Evolutionary conservation across 192 early-diverging fungal species (phyloP).

Genomic region (Dimargaris cristalligena): DNA sequence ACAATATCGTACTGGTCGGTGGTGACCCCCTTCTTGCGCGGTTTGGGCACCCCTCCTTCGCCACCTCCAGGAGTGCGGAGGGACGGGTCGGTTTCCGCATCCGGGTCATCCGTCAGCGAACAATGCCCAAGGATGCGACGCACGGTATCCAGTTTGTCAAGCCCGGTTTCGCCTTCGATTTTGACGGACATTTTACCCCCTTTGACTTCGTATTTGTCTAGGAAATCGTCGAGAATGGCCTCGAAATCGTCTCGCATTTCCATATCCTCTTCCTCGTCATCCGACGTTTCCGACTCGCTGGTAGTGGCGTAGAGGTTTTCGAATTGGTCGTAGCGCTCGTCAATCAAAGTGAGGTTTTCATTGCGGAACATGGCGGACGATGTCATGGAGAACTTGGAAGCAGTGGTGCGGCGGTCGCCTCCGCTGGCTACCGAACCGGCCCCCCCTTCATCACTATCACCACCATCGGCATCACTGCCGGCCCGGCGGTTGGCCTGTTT

Average conservation of each 20-base stretch:
- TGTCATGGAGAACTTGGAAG: slow-evolving; percentile 68
- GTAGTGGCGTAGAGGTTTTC: slow-evolving; percentile 25
- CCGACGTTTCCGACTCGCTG: slow-evolving; percentile 35
- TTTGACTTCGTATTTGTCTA: slow-evolving; percentile 59
- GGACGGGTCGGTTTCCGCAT: no score
- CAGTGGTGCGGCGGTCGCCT: slow-evolving; percentile 24
- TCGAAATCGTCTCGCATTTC: slow-evolving; percentile 56
- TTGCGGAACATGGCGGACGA: slow-evolving; percentile 90
- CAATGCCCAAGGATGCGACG: slow-evolving; percentile 32
- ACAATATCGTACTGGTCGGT: slow-evolving; percentile 25
- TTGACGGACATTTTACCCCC: slow-evolving; percentile 47
- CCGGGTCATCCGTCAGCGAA: slow-evolving; percentile 15
- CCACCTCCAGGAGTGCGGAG: no score
- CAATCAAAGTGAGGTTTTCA: slow-evolving; percentile 70
- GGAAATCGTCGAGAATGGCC: slow-evolving; percentile 53
- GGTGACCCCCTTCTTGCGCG: slow-evolving; percentile 16
- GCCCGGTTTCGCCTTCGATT: slow-evolving; percentile 42
- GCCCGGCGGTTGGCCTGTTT: slow-evolving; percentile 12
- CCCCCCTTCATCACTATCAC: slow-evolving; percentile 1
- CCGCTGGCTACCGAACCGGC: slow-evolving; percentile 14
- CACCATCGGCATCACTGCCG: slow-evolving; percentile 12
- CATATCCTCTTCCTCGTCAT: slow-evolving; percentile 28
- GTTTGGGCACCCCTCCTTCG: slow-evolving; percentile 20
- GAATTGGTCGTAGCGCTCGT: slow-evolving; percentile 85
- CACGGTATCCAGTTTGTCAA: slow-evolving; percentile 40